Evolutionary conservation across 306 rosid species (phyloP).

Genomic region (Prosopis cineraria): DNA sequence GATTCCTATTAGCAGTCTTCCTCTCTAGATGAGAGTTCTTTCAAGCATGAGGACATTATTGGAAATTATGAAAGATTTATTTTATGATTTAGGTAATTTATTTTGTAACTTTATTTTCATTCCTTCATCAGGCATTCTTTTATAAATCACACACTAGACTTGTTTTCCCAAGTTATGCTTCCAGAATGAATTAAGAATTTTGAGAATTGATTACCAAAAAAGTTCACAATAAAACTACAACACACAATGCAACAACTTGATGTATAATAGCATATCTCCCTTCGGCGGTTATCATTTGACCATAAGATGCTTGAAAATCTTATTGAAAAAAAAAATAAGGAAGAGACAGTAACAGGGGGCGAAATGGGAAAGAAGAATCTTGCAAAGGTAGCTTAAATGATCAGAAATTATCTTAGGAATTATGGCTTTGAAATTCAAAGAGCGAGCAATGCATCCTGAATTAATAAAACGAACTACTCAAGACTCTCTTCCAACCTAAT

Average conservation of each 20-base stretch:
- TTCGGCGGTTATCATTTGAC: slow-evolving; percentile 1
- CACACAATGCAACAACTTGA: not conserved
- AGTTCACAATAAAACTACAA: slow-evolving; percentile 7
- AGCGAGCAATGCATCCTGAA: not conserved
- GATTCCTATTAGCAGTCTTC: not conserved
- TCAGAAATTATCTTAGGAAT: not conserved
- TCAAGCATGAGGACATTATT: not conserved
- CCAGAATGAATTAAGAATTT: slow-evolving; percentile 15
- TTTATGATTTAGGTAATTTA: not conserved
- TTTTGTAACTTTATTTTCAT: not conserved
- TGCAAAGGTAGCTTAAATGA: not conserved
- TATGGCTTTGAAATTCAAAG: not conserved
- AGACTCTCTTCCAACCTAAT: slow-evolving; percentile 9
- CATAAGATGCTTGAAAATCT: not conserved
- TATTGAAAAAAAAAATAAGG: not conserved
- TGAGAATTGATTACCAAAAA: slow-evolving; percentile 13
- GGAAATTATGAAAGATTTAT: not conserved
- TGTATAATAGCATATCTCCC: not conserved
- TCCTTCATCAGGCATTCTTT: not conserved
- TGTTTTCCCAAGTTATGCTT: slow-evolving; percentile 28
- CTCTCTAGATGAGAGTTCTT: not conserved
- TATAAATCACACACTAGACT: not conserved
- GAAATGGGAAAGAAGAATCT: not conserved
- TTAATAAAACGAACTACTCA: slow-evolving; percentile 3
- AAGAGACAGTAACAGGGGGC: not conserved